These are phyloP conservation scores for Millerozyma acaciae DNA, from an alignment of 805 yeast species.

Conservation along the genomic window DNA sequence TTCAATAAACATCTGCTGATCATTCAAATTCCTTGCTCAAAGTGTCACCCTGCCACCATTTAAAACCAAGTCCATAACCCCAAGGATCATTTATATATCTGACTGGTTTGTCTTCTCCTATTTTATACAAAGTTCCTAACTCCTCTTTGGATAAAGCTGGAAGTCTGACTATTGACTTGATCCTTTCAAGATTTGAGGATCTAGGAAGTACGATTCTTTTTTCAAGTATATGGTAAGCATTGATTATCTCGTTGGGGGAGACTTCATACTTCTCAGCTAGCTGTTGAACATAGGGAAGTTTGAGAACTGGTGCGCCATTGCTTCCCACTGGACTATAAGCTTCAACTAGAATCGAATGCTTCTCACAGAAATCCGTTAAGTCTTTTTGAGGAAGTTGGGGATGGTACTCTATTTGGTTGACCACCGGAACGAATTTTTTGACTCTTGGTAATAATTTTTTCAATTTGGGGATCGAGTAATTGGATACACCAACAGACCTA, in stretches of 20 bases:
- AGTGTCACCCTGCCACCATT: slow-evolving; percentile 34
- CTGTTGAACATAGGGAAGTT: slow-evolving; percentile 44
- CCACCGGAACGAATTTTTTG: slow-evolving; percentile 24
- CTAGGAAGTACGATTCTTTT: slow-evolving; percentile 67
- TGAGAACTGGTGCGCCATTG: slow-evolving; percentile 59
- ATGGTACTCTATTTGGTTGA: slow-evolving; percentile 35
- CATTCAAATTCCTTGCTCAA: slow-evolving; percentile 28
- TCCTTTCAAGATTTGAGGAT: slow-evolving; percentile 64
- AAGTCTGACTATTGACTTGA: slow-evolving; percentile 34
- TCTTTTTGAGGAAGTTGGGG: slow-evolving; percentile 38
- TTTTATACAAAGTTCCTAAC: slow-evolving; percentile 23
- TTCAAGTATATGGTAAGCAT: slow-evolving; percentile 56
- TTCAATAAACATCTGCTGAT: too few relatives aligned
- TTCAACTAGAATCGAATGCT: slow-evolving; percentile 37
- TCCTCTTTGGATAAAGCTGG: slow-evolving; percentile 38
- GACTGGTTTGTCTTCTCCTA: slow-evolving; percentile 28
- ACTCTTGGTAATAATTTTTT: slow-evolving; percentile 21
- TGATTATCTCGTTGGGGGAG: slow-evolving; percentile 52
- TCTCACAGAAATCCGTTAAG: slow-evolving; percentile 33
- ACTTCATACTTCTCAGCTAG: slow-evolving; percentile 56
- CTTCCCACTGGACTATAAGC: slow-evolving; percentile 68
- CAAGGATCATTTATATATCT: slow-evolving; percentile 32
- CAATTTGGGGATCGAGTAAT: slow-evolving; percentile 27
- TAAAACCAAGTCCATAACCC: slow-evolving; percentile 36
- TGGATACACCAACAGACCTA: slow-evolving; percentile 34